Evolutionary conservation across 2,329 filamentous ascomycete genomes (phyloP), one percentile per base, ranked within the genome.

Genomic region (Dothistroma septosporum): DNA sequence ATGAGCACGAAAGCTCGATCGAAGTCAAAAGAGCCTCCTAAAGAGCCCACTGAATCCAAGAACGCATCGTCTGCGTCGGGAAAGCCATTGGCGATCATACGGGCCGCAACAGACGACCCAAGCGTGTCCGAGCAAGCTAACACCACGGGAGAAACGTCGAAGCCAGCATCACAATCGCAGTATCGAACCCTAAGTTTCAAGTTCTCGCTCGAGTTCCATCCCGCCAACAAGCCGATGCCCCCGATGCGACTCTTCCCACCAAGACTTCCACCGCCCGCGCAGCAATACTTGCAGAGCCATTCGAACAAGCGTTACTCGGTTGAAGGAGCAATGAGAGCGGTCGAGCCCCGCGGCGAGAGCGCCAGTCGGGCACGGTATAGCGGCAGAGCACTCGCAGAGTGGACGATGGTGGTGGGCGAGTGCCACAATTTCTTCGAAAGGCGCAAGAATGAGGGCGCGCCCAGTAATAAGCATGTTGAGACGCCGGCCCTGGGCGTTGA

Each of bases 341-440:
- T 64, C 5, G 72, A 75, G 61, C 78, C 79, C 0, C 68, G 60
- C 6, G 77, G 77, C 6, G 64, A 70, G 24, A 74, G 76, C 14
- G 68, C 63, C 19, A 74, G 69, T 2, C 74, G 74, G 5, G 83
- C 82, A 62, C 82, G 81, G 61, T 87, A 93, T 72, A 79, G 84
- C 2, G 90, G 90, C 1, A 82, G 89, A 21, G 87, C 90, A 0
- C 79, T 94, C 49, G 89, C 89, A 0, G 90, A 94, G 74, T 94
- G 90, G 90, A 80, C 82, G 21, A 78, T 90, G 19, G 83, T 93
- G 21, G 85, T 92, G 16, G 83, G 84, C 59, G 90, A 94, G 73
- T 91, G 87, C 77, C 91, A 92, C 75, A 90, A 86, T 70, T 94
- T 93, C 74, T 85, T 91, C 33, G 89, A 93, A 61, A 81, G 90